phyloP scores from a whole-genome alignment of 768 basidiomycete genomes.

The Trichaptum fuscoviolaceum region DNA sequence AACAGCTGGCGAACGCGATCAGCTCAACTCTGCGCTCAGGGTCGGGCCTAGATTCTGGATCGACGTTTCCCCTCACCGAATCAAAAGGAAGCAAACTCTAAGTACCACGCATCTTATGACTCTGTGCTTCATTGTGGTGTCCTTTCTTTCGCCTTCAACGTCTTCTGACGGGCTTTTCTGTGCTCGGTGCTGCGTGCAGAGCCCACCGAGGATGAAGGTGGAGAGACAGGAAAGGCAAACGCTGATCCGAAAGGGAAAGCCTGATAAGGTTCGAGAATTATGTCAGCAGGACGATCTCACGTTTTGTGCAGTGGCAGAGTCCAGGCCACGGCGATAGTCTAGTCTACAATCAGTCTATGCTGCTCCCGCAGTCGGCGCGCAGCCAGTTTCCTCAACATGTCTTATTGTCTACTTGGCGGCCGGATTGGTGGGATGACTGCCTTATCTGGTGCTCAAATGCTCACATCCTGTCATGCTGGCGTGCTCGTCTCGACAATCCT shows the following conservation, averaged over 20 bases:
- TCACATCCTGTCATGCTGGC: neutral
- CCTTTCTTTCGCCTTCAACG: too few species aligned
- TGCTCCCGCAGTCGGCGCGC: too few species aligned
- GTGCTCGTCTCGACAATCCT: too few species aligned
- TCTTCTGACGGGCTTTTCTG: neutral
- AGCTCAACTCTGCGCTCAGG: neutral
- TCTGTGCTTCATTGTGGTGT: too few species aligned
- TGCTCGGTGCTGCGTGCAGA: neutral
- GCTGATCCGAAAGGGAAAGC: neutral
- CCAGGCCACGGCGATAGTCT: too few species aligned
- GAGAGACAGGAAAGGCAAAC: neutral
- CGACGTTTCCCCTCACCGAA: neutral
- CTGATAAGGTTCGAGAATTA: neutral
- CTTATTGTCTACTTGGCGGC: too few species aligned
- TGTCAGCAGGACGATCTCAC: neutral
- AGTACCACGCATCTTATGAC: neutral
- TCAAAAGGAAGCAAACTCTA: neutral
- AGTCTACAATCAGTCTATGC: too few species aligned
- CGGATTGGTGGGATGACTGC: neutral
- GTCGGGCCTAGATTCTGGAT: conserved; percentile 1
- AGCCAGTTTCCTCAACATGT: too few species aligned
- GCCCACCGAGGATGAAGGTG: neutral
- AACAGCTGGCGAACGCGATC: neutral
- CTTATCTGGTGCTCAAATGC: neutral
- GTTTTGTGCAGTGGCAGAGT: too few species aligned